Conservation (phyloP, 306 rosid species). For the Medicago ruthenica region DNA sequence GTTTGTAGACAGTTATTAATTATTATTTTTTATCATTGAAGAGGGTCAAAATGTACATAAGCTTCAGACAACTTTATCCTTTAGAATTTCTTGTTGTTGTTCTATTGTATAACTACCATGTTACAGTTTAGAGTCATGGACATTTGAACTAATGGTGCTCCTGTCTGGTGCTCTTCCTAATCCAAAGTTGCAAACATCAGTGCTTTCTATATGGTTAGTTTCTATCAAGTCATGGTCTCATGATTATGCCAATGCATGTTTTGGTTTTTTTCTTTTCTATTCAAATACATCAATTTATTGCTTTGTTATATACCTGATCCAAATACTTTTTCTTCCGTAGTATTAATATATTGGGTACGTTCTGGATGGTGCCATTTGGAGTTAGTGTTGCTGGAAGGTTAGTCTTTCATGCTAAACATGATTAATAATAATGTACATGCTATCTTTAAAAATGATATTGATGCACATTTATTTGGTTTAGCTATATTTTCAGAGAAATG, state of each 20-base stretch:
- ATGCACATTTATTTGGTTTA: too few relatives aligned
- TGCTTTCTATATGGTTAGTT: conserved; percentile 63
- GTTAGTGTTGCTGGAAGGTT: conserved; percentile 75
- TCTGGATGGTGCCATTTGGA: conserved; percentile 83
- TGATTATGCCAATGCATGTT: too few relatives aligned
- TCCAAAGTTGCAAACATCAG: conserved; percentile 65
- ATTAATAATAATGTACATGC: too few relatives aligned
- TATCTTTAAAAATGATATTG: too few relatives aligned
- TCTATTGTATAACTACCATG: background rate
- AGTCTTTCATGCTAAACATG: conserved; percentile 34
- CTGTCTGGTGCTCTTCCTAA: conserved; percentile 68
- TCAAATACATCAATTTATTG: background rate
- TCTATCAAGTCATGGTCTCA: too few relatives aligned
- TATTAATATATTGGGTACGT: conserved; percentile 53
- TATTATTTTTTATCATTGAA: too few relatives aligned
- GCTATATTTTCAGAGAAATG: too few relatives aligned
- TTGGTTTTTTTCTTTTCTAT: background rate
- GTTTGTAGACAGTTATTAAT: too few relatives aligned
- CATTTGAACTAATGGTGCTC: conserved; percentile 64
- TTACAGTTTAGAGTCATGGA: conserved; percentile 73
- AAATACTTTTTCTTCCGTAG: background rate
- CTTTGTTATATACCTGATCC: conserved; percentile 9
- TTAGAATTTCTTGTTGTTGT: too few relatives aligned
- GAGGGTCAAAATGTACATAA: too few relatives aligned
- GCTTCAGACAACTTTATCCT: too few relatives aligned